phyloP scores from a whole-genome alignment of 768 basidiomycete genomes.

The Baorangia bicolor region DNA sequence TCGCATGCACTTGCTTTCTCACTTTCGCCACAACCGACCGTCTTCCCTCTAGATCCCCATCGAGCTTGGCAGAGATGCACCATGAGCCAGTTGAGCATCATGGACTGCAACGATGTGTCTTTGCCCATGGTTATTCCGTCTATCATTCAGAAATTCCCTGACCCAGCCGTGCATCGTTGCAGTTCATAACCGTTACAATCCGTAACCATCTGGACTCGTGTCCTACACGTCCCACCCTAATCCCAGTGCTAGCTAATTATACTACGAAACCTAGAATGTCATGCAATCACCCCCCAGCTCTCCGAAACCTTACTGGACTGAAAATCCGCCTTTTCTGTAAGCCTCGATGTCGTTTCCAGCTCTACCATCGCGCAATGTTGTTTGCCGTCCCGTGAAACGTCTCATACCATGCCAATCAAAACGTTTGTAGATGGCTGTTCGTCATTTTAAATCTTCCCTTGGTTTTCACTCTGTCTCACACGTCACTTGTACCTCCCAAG shows the following conservation, averaged over 20 bases:
- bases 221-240: not conserved
- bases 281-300: not conserved
- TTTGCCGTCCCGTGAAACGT: not conserved
- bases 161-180: constrained; percentile 9
- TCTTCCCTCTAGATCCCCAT: not conserved
- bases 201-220: not conserved
- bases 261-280: not conserved
- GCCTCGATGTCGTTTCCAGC: not conserved
- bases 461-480: constrained; percentile 4
- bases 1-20: not conserved
- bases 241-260: not conserved
- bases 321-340: not conserved
- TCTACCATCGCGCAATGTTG: not conserved
- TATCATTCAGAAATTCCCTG: not conserved
- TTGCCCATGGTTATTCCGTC: not conserved
- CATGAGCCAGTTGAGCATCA: not conserved
- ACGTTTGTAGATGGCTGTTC: constrained; percentile 21
- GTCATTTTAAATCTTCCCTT: constrained; percentile 12
- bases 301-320: not conserved
- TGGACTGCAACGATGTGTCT: constrained; percentile 1
- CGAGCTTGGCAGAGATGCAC: not conserved
- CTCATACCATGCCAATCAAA: constrained; percentile 22
- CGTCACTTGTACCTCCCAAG: constrained; percentile 1
- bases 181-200: constrained; percentile 9
- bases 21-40: not conserved